Evolutionary conservation across 768 basidiomycete species (phyloP), one percentile per base, ranked within the genome.

Genomic region (Leccinellum rugosiceps): DNA sequence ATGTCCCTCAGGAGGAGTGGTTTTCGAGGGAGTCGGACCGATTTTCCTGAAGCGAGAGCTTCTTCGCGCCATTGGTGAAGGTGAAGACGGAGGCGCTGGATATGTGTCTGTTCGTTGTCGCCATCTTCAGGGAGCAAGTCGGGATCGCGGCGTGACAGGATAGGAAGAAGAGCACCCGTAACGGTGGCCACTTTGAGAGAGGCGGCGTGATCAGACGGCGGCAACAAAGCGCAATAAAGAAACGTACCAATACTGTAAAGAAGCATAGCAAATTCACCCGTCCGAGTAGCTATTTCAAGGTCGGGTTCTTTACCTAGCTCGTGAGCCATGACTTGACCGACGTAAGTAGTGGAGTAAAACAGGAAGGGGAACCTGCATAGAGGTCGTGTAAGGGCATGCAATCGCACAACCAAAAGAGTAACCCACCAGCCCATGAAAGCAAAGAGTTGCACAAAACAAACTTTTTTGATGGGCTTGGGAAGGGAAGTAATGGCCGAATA

Each of bases 351-450:
- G 15, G 91, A 83, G 65, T 93, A 94, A 73, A 98, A 97, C 41
- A 97, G 77, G 77, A 94, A 98, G 1, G 95, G 95, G 68, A 98
- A 98, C 92, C 90, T 89, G 45, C 43, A 21, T 47, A 55, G 23
- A 45, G 21, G 14, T 55, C 19, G 9, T 31, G 23, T 68, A 26
- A 52, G 41, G 43, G 55, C 49, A 31, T 17, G 28, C 10, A 23
- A 49, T 43, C 47, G 45, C 44, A 45, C 25, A 44, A 54, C 21
- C 35, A 26, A 17, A 49, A 46, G 45, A 13, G 1, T 11, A 23
- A 74, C 84, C 28, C 64, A 88, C 92, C 95, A 98, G 62, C 92
- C 94, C 92, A 96, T 96, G 70, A 96, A 98, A 2, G 95, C 94
- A 68, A 92, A 95, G 17, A 98, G 73, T 67, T 98, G 95, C 3